phyloP scores from a whole-genome alignment of 345 rosid genomes.

The Ailanthus altissimus region DNA sequence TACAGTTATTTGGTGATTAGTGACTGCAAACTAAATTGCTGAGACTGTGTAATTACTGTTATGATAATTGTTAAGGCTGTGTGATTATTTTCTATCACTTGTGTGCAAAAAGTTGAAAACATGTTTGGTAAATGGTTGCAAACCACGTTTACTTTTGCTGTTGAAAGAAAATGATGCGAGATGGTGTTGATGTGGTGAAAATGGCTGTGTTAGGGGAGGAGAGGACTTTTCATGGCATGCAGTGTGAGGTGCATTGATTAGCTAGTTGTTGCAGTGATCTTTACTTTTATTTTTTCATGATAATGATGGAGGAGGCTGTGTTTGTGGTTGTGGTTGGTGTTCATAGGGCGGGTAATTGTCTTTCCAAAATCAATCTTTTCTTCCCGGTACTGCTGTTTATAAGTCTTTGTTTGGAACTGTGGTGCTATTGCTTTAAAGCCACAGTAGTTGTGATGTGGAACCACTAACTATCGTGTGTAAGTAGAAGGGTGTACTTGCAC shows the following conservation, averaged over 20 bases:
- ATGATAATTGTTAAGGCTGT: neutral
- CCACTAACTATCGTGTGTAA: too few relatives aligned
- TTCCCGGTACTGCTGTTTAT: too few relatives aligned
- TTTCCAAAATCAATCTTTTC: too few relatives aligned
- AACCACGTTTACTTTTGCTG: neutral
- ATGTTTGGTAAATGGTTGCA: neutral
- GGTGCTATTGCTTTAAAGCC: too few relatives aligned
- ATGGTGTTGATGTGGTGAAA: neutral
- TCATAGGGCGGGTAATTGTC: too few relatives aligned
- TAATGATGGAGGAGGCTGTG: neutral
- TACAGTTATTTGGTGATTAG: neutral
- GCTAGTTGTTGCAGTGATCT: neutral
- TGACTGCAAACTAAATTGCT: neutral
- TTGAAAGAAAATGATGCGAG: neutral
- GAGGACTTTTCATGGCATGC: too few relatives aligned
- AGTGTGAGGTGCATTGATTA: too few relatives aligned
- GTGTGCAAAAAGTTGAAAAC: neutral
- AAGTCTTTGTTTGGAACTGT: too few relatives aligned
- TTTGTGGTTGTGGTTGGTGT: slow-evolving; percentile 1
- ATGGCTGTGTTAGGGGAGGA: neutral
- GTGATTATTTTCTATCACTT: neutral
- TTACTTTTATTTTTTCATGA: neutral
- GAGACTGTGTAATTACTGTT: neutral
- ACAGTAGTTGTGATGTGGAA: too few relatives aligned
- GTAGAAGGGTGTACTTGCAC: too few relatives aligned